Conservation (phyloP, 305 asterid genomes). For the Solanum hybrid region DNA sequence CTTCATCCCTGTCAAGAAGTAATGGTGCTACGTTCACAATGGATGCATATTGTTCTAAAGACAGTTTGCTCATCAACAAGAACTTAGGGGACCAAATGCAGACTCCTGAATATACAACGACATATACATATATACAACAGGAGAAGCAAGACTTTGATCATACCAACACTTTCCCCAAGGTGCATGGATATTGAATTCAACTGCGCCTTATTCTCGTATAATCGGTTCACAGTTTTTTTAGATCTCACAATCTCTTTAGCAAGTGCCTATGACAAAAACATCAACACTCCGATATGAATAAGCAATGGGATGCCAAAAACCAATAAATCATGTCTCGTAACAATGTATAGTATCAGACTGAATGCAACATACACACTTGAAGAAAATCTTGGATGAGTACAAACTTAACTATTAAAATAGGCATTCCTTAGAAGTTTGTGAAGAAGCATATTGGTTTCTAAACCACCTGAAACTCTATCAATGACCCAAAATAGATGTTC, state of each 20-base stretch:
- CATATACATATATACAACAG: background rate
- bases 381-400: background rate
- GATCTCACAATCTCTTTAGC: constrained; percentile 80
- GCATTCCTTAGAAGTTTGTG: background rate
- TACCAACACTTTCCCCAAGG: constrained; percentile 83
- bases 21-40: background rate
- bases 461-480: background rate
- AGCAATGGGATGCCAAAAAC: background rate
- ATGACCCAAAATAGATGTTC: background rate
- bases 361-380: background rate
- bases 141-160: constrained; percentile 5
- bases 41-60: background rate
- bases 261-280: constrained; percentile 35
- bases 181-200: constrained; percentile 81
- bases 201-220: constrained; percentile 76
- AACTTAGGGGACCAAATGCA: background rate
- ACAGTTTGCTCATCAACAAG: background rate
- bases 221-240: constrained; percentile 53
- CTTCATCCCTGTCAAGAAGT: background rate
- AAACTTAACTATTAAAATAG: background rate
- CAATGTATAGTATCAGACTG: background rate
- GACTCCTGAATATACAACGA: background rate
- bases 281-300: background rate
- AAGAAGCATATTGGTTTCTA: background rate
- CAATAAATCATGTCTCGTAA: background rate